These are phyloP conservation scores for Dicorynia guianensis DNA, from an alignment of 306 rosid genomes.

Conservation along the genomic window DNA sequence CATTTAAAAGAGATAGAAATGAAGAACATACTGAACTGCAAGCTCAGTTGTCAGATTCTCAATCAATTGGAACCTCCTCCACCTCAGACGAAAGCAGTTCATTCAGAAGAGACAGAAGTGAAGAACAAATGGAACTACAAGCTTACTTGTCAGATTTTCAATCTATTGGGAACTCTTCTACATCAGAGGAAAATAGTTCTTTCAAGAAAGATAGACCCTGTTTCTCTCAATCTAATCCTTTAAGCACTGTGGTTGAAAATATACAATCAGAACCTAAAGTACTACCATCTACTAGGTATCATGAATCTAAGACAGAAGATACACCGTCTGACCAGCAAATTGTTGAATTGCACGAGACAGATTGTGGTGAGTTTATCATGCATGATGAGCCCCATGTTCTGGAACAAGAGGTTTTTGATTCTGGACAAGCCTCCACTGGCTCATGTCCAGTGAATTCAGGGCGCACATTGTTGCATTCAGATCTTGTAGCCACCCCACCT, in stretches of 20 bases:
- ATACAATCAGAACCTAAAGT: constrained; percentile 54
- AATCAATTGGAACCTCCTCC: constrained; percentile 44
- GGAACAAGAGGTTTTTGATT: constrained; percentile 54
- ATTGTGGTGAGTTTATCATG: constrained; percentile 39
- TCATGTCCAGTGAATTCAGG: constrained; percentile 44
- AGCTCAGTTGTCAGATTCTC: constrained; percentile 52
- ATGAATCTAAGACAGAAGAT: constrained; percentile 48
- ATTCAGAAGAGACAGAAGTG: constrained; percentile 44
- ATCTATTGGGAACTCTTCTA: constrained; percentile 68
- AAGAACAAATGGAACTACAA: constrained; percentile 51
- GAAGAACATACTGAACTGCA: constrained; percentile 41
- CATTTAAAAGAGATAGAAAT: constrained; percentile 69
- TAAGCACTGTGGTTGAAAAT: constrained; percentile 57
- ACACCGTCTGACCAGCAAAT: constrained; percentile 40
- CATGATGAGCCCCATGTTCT: constrained; percentile 42
- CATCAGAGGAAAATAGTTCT: constrained; percentile 60
- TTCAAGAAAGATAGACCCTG: constrained; percentile 57
- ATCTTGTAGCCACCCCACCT: constrained; percentile 48
- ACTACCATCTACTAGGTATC: constrained; percentile 44
- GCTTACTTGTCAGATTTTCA: constrained; percentile 70
- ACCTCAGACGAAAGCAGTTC: constrained; percentile 44
- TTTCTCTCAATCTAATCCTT: constrained; percentile 59
- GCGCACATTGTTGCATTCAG: constrained; percentile 42
- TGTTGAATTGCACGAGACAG: constrained; percentile 47
- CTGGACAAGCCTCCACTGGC: constrained; percentile 43